Base-by-base conservation (phyloP, 2,329 filamentous ascomycete species). In the Tolypocladium nubicola region DNA sequence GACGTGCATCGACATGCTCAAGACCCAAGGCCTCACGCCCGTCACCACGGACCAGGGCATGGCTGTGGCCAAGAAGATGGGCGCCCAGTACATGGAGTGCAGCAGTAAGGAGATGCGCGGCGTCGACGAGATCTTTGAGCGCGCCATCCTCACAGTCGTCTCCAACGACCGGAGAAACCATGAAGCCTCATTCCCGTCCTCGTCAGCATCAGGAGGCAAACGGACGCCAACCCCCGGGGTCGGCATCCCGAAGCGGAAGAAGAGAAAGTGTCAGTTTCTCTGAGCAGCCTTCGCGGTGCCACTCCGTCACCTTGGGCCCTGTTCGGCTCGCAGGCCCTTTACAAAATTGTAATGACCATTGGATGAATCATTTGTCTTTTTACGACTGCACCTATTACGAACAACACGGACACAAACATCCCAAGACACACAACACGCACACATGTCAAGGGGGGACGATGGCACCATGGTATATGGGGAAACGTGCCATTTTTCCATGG, bases 1-100 rank as follows among this genome's bases (percentile, higher is more conserved):
- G 74, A 93, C 91, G 55, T 97, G 94, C 75, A 96, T 97, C 74
- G 94, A 99, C 71, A 91, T 99, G 71, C 90, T 99, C 75, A 97
- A 96, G 77, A 96, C 93, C 19, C 94, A 99, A 73, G 94, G 94
- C 53, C 82, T 99, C 59, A 97, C 93, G 2, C 94, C 94, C 6
- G 93, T 99, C 53, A 97, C 92, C 1, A 85, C 86, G 54, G 89
- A 96, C 66, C 93, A 99, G 74, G 94, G 93, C 61, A 83, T 88
- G 69, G 82, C 84, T 10, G 92, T 99, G 33, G 92, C 94, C 57
- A 83, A 87, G 68, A 94, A 93, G 76, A 99, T 99, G 94, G 86
- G 86, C 61, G 94, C 94, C 14, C 82, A 86, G 68, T 99, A 99
- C 77, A 93, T 96, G 83, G 94, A 99, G 76, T 99, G 94, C 81